Evolutionary conservation across 805 yeast species (phyloP).

Genomic region (Kuraishia molischiana): DNA sequence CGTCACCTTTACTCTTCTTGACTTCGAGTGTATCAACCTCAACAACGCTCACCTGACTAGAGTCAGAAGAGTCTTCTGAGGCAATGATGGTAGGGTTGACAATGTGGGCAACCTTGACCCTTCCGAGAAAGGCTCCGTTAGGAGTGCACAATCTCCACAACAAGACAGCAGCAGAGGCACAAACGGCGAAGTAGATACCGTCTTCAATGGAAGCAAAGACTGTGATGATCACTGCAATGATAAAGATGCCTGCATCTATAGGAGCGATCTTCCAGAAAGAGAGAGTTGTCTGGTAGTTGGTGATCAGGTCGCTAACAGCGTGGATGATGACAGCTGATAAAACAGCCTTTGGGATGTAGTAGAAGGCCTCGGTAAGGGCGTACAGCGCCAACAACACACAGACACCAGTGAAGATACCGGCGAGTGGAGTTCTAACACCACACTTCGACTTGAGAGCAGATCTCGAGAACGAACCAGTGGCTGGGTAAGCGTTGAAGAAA

Average conservation of each 20-base stretch:
- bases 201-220: conserved; percentile 74
- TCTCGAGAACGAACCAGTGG: conserved; percentile 93
- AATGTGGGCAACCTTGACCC: conserved; percentile 64
- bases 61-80: conserved; percentile 9
- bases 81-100: conserved; percentile 40
- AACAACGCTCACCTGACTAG: not conserved
- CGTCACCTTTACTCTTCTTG: not conserved
- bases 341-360: conserved; percentile 84
- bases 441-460: conserved; percentile 92
- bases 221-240: conserved; percentile 64
- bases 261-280: conserved; percentile 68
- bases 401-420: conserved; percentile 84
- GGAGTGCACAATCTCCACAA: conserved; percentile 74
- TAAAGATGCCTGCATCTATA: conserved; percentile 60
- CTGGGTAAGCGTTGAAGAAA: conserved; percentile 88
- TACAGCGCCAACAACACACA: conserved; percentile 84
- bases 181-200: conserved; percentile 86
- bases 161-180: conserved; percentile 70
- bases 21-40: conserved; percentile 1
- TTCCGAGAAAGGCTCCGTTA: conserved; percentile 73
- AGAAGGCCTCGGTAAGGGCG: conserved; percentile 74
- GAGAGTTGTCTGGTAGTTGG: conserved; percentile 58
- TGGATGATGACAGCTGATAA: conserved; percentile 84
- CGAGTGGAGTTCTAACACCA: conserved; percentile 90
- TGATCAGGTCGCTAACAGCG: conserved; percentile 80